Evolutionary conservation across 148 eudicot species (phyloP).

Genomic region (Cornus suecica): DNA sequence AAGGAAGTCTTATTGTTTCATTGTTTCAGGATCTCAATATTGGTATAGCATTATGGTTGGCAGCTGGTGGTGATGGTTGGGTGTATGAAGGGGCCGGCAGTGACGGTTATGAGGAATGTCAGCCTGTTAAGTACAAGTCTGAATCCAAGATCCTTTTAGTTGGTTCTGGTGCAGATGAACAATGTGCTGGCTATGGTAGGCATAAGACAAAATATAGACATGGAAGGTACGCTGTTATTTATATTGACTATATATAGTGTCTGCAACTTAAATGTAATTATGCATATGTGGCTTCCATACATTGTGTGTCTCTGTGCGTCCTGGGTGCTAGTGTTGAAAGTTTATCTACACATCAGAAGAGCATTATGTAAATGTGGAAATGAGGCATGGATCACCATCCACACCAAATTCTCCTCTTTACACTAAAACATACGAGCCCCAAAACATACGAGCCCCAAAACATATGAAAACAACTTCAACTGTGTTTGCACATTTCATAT

Average conservation of each 20-base stretch:
- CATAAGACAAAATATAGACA: slow-evolving; percentile 79
- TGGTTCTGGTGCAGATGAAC: slow-evolving; percentile 98
- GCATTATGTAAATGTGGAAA: neutral
- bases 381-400: too few species aligned
- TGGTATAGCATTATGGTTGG: slow-evolving; percentile 93
- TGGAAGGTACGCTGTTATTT: slow-evolving; percentile 48
- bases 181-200: slow-evolving; percentile 97
- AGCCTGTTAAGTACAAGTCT: slow-evolving; percentile 56
- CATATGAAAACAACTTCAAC: neutral
- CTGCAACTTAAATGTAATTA: neutral
- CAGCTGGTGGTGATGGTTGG: slow-evolving; percentile 89
- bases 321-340: neutral
- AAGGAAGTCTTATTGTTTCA: neutral
- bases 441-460: too few species aligned
- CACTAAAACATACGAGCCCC: too few species aligned
- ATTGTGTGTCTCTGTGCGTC: neutral
- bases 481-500: neutral
- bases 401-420: too few species aligned
- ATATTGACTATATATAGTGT: neutral
- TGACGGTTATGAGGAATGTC: slow-evolving; percentile 18
- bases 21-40: slow-evolving; percentile 83
- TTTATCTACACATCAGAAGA: neutral
- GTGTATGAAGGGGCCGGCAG: slow-evolving; percentile 37
- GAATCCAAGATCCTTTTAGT: slow-evolving; percentile 80
- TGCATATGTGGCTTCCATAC: neutral